Percentiles rank a stretch among this genome's conserved stretches.
Evolutionary conservation across 192 early-diverging fungal genomes (phyloP).

Genomic region (Pecoramyces ruminantium): DNA sequence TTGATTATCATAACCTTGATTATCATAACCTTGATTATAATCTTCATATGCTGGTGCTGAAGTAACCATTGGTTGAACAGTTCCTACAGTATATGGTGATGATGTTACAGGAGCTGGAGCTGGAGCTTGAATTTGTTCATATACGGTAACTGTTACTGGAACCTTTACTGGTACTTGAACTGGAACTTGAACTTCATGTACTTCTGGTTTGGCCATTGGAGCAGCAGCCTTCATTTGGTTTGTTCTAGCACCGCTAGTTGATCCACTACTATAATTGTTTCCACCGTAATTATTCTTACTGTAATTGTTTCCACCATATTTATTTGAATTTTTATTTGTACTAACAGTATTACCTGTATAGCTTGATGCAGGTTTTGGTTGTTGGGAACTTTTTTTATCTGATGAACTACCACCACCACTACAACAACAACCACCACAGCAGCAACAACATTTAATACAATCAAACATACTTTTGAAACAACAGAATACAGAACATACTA

Average conservation of each 20-base stretch:
- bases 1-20: too few species aligned
- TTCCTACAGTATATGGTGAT: neutral
- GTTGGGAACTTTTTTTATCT: neutral
- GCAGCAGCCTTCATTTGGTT: neutral
- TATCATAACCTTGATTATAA: neutral
- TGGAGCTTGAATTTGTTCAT: neutral
- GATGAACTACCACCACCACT: neutral
- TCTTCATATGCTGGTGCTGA: neutral
- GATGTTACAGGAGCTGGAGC: neutral
- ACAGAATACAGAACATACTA: neutral
- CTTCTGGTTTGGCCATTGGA: neutral
- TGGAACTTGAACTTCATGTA: neutral
- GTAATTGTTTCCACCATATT: neutral
- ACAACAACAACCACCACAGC: neutral
- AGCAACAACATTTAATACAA: neutral
- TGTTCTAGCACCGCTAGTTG: neutral
- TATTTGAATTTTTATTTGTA: too few species aligned
- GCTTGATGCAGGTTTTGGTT: neutral
- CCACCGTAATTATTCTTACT: too few species aligned
- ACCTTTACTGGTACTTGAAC: neutral
- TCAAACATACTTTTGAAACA: neutral
- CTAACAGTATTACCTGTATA: too few species aligned
- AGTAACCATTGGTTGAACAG: neutral
- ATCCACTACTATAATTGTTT: too few species aligned
- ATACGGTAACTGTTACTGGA: neutral